Conservation (phyloP, 352 stramenopile species). For the Phytophthora colocasiae region DNA sequence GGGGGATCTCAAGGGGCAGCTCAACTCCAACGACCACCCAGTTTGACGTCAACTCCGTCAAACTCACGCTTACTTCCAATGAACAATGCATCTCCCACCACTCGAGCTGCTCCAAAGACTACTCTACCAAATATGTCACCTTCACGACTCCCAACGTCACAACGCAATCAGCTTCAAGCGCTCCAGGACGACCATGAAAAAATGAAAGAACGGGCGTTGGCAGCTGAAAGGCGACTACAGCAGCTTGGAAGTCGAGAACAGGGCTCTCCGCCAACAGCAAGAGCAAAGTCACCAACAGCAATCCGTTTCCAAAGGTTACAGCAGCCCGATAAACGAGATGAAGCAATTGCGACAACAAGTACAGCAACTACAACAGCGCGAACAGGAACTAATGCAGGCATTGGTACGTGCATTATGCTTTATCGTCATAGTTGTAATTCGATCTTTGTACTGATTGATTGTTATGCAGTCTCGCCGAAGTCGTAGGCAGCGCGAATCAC, state of each 20-base stretch:
- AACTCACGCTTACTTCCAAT: conserved; percentile 41
- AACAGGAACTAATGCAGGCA: conserved; percentile 86
- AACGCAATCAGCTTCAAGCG: conserved; percentile 57
- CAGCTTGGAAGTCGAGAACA: conserved; percentile 62
- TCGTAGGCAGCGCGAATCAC: conserved; percentile 50
- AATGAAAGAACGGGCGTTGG: conserved; percentile 38
- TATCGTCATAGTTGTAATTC: background rate
- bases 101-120: background rate
- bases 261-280: conserved; percentile 33
- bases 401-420: conserved; percentile 49
- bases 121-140: conserved; percentile 16
- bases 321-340: conserved; percentile 29
- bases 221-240: conserved; percentile 37
- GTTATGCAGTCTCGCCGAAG: conserved; percentile 53
- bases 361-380: conserved; percentile 73
- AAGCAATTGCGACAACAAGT: conserved; percentile 64
- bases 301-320: conserved; percentile 5
- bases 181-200: conserved; percentile 77
- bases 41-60: conserved; percentile 35
- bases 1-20: conserved; percentile 9
- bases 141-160: conserved; percentile 4
- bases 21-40: conserved; percentile 20
- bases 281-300: conserved; percentile 19
- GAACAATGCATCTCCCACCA: conserved; percentile 13
- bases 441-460: conserved; percentile 4